Percentiles rank a stretch among this genome's conserved stretches.
Evolutionary conservation across 306 rosid species (phyloP).

Genomic region (Ormosia semicastrata): DNA sequence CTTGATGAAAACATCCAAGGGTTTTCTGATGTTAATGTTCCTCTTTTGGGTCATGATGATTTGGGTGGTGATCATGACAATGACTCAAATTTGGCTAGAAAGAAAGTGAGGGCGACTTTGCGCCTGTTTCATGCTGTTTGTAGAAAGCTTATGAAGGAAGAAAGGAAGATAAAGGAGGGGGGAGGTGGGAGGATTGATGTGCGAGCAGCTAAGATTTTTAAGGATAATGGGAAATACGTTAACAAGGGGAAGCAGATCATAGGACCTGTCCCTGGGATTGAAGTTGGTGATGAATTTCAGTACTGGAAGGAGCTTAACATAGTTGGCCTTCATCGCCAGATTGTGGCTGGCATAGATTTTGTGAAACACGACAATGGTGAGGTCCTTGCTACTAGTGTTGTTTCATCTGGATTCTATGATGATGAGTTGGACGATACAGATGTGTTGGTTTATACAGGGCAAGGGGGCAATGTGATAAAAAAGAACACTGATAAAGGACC

Average conservation of each 20-base stretch:
- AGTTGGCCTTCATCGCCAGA: constrained; percentile 76
- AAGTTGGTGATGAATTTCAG: constrained; percentile 93
- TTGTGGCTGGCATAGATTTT: constrained; percentile 81
- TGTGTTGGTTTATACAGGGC: constrained; percentile 75
- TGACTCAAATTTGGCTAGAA: constrained; percentile 47
- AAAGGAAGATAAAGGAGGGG: background rate
- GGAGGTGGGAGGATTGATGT: constrained; percentile 49
- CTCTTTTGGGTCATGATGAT: constrained; percentile 45
- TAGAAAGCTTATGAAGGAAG: constrained; percentile 77
- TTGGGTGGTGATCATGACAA: constrained; percentile 20
- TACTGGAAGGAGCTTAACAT: constrained; percentile 78
- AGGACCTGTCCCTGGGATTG: constrained; percentile 85
- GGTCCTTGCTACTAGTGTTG: constrained; percentile 80
- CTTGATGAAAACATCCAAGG: constrained; percentile 19
- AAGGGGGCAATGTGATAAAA: constrained; percentile 76
- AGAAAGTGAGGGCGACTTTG: constrained; percentile 68
- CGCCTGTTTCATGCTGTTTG: constrained; percentile 71
- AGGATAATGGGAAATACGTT: constrained; percentile 52
- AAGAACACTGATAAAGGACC: constrained; percentile 56
- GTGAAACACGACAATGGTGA: constrained; percentile 35
- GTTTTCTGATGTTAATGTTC: constrained; percentile 35
- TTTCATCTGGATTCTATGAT: constrained; percentile 79
- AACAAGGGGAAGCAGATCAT: constrained; percentile 67
- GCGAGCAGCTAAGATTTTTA: constrained; percentile 56
- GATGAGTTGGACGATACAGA: constrained; percentile 70